These are phyloP conservation scores for Talaromyces sp. DNA, from an alignment of 2,329 filamentous ascomycete species.

Conservation along the genomic window DNA sequence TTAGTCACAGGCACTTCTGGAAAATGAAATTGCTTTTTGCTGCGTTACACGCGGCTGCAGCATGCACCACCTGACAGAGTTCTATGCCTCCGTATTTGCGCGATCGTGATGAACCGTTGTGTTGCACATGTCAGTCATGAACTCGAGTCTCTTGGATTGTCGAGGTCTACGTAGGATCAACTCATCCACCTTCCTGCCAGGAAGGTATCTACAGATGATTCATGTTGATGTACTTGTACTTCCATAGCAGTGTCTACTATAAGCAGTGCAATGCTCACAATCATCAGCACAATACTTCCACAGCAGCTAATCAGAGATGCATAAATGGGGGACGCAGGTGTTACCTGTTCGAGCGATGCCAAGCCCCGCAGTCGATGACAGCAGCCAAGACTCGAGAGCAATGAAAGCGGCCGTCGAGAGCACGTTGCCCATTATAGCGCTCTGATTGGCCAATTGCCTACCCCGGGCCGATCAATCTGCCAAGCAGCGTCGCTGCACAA, in stretches of 20 bases:
- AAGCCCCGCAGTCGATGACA: neutral
- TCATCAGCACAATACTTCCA: neutral
- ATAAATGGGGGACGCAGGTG: neutral
- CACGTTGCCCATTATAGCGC: neutral
- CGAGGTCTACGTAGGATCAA: neutral
- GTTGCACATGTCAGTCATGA: neutral
- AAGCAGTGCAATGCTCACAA: neutral
- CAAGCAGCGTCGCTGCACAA: neutral
- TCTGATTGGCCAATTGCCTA: conserved; percentile 1
- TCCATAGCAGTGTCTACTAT: too few relatives aligned
- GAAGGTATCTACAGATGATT: neutral
- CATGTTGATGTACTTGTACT: neutral
- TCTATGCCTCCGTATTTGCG: neutral
- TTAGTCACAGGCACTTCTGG: neutral
- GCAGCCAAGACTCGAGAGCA: conserved; percentile 5
- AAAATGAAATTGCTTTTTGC: neutral
- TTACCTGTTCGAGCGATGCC: neutral
- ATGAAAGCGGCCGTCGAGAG: neutral
- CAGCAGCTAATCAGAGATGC: too few relatives aligned
- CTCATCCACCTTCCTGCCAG: neutral
- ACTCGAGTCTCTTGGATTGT: neutral
- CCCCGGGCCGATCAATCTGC: conserved; percentile 4
- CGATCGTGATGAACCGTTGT: neutral
- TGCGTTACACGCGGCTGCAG: conserved; percentile 3
- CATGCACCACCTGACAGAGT: neutral